A percentile compares a stretch with the other conserved stretches of the same genome.
phyloP scores from a whole-genome alignment of 352 stramenopile genomes.

The Globisporangium cylindrosporum region DNA sequence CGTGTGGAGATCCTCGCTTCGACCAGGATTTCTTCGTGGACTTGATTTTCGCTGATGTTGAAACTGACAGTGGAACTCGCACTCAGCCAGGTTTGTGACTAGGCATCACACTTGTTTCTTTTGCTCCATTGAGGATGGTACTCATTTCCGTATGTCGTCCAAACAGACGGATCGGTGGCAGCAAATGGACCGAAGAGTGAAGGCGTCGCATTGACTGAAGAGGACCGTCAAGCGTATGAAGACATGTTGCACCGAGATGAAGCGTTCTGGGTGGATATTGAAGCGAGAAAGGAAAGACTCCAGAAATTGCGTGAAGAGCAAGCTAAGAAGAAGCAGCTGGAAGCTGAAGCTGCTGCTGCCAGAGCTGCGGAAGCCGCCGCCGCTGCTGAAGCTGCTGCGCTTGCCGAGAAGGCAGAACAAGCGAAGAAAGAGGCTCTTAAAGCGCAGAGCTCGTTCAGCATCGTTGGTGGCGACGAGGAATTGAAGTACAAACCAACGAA shows the following conservation, averaged over 20 bases:
- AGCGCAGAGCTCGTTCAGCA: slow-evolving; percentile 70
- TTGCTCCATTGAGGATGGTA: neutral
- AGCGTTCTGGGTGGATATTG: slow-evolving; percentile 85
- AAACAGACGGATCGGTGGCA: slow-evolving; percentile 15
- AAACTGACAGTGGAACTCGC: slow-evolving; percentile 58
- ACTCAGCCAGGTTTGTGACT: slow-evolving; percentile 16
- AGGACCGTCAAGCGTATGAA: slow-evolving; percentile 84
- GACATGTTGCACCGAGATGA: slow-evolving; percentile 87
- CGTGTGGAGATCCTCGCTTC: slow-evolving; percentile 92
- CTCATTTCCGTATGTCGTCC: neutral
- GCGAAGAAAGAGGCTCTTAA: slow-evolving; percentile 32
- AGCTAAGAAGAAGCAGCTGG: slow-evolving; percentile 58
- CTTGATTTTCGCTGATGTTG: slow-evolving; percentile 94
- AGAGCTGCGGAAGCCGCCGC: slow-evolving; percentile 31
- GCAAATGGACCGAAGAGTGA: slow-evolving; percentile 47
- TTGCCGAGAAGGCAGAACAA: slow-evolving; percentile 33
- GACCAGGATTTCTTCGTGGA: slow-evolving; percentile 96
- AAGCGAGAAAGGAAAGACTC: slow-evolving; percentile 68
- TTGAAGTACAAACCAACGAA: slow-evolving; percentile 26
- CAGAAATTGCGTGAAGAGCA: slow-evolving; percentile 75
- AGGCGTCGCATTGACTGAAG: slow-evolving; percentile 69
- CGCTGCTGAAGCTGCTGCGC: slow-evolving; percentile 34
- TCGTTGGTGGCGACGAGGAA: slow-evolving; percentile 65
- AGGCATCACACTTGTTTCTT: neutral
- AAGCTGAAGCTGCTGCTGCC: slow-evolving; percentile 44